These are phyloP conservation scores for Vanderwaltozyma verrucispora DNA, from an alignment of 805 yeast species.

Conservation along the genomic window DNA sequence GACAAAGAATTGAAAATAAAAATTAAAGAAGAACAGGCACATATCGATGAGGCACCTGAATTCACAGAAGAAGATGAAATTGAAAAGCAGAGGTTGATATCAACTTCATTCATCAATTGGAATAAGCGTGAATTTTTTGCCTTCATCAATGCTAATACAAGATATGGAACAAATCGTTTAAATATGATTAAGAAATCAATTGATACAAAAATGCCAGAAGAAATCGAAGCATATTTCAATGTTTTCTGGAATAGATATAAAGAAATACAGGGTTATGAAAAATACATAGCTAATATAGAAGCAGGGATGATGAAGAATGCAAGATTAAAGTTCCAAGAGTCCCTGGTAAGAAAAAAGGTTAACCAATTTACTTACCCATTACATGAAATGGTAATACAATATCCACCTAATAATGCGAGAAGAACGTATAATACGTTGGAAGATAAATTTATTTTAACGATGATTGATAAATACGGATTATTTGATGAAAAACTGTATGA, in stretches of 20 bases:
- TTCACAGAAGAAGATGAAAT: conserved; percentile 53
- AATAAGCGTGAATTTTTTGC: conserved; percentile 64
- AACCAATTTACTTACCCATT: conserved; percentile 47
- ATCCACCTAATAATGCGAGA: conserved; percentile 78
- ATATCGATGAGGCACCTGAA: conserved; percentile 45
- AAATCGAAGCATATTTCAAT: conserved; percentile 46
- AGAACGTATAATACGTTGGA: conserved; percentile 59
- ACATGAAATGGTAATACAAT: conserved; percentile 52
- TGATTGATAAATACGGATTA: conserved; percentile 57
- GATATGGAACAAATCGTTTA: conserved; percentile 47
- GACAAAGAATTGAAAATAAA: conserved; percentile 6
- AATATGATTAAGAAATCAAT: conserved; percentile 43
- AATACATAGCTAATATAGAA: conserved; percentile 62
- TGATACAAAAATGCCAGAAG: conserved; percentile 47
- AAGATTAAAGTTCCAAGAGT: conserved; percentile 44
- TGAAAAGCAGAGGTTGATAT: conserved; percentile 42
- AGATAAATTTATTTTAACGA: conserved; percentile 54
- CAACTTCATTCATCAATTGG: conserved; percentile 57
- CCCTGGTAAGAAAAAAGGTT: conserved; percentile 43
- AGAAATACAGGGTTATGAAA: conserved; percentile 60
- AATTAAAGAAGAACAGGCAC: conserved; percentile 38
- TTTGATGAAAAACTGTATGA: conserved; percentile 50
- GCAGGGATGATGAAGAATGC: conserved; percentile 59
- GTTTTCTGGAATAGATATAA: conserved; percentile 54
- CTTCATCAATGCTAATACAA: conserved; percentile 60